These are phyloP conservation scores for Cladosporium cucumerinum DNA, from an alignment of 2,329 filamentous ascomycete genomes.

Conservation along the genomic window DNA sequence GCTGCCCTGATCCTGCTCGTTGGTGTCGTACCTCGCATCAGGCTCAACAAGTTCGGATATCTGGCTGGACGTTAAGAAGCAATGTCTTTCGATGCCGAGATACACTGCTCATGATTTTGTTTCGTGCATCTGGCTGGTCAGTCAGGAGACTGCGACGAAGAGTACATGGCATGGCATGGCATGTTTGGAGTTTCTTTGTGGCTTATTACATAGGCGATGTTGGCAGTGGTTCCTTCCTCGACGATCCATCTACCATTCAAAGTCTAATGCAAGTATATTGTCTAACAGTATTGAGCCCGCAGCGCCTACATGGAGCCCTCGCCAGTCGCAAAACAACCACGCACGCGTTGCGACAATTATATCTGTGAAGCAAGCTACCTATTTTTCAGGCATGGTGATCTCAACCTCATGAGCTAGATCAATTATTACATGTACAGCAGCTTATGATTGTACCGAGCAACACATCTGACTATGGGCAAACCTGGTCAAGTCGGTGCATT, in stretches of 20 bases:
- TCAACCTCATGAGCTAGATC: too few relatives aligned
- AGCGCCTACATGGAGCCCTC: too few relatives aligned
- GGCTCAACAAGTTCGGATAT: constrained; percentile 74
- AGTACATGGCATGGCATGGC: not conserved
- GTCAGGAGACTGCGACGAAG: not conserved
- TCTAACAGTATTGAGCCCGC: not conserved
- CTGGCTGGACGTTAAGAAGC: constrained; percentile 28
- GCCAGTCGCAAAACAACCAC: too few relatives aligned
- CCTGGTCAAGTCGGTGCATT: not conserved
- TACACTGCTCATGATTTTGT: not conserved
- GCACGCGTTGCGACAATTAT: too few relatives aligned
- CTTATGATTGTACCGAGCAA: not conserved
- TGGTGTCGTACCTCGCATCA: constrained; percentile 74
- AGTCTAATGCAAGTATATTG: not conserved
- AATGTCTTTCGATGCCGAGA: not conserved
- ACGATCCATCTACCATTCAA: not conserved
- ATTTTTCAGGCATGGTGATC: not conserved
- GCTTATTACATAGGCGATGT: not conserved
- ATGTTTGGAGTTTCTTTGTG: not conserved
- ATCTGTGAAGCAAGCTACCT: too few relatives aligned
- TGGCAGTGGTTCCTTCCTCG: not conserved
- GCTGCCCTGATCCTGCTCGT: constrained; percentile 62
- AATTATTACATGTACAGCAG: too few relatives aligned
- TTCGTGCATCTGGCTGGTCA: not conserved
- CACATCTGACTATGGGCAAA: not conserved